Percentiles rank a stretch among this genome's conserved stretches.
phyloP scores from a whole-genome alignment of 768 basidiomycete genomes.

The Trametes cubensis region DNA sequence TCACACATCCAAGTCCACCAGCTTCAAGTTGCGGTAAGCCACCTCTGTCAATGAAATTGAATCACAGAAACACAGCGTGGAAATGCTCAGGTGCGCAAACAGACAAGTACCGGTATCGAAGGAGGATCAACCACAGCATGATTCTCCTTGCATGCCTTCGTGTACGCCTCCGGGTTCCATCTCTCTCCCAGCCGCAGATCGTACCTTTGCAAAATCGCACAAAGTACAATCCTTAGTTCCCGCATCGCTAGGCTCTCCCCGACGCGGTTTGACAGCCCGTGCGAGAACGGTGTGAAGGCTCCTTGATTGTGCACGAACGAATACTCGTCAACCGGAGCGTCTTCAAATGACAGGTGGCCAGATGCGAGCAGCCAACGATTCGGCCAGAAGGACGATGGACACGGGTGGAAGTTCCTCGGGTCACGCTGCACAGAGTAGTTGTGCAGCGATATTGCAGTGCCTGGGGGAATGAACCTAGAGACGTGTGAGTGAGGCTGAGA shows the following conservation, averaged over 20 bases:
- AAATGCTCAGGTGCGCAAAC: no score
- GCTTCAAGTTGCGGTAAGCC: no score
- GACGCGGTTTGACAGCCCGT: conserved; percentile 52
- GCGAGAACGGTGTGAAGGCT: conserved; percentile 47
- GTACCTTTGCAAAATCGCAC: conserved; percentile 30
- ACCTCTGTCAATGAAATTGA: no score
- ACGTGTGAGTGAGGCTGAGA: conserved; percentile 14
- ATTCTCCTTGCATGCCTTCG: no score
- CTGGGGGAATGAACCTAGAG: conserved; percentile 29
- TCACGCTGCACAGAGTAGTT: conserved; percentile 49
- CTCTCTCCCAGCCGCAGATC: conserved; percentile 8
- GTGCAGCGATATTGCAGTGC: conserved; percentile 39
- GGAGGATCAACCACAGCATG: no score
- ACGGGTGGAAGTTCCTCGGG: conserved; percentile 47
- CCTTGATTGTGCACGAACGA: conserved; percentile 31
- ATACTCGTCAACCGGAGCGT: not conserved
- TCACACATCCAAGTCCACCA: no score
- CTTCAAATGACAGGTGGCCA: not conserved
- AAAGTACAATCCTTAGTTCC: conserved; percentile 37
- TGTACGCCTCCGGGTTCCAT: not conserved
- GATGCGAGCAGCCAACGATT: conserved; percentile 45
- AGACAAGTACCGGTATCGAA: no score
- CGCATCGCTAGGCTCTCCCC: conserved; percentile 46
- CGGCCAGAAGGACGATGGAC: conserved; percentile 44
- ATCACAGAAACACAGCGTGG: no score